phyloP scores from a whole-genome alignment of 2,329 filamentous ascomycete genomes.

The Microdochium bolleyi region DNA sequence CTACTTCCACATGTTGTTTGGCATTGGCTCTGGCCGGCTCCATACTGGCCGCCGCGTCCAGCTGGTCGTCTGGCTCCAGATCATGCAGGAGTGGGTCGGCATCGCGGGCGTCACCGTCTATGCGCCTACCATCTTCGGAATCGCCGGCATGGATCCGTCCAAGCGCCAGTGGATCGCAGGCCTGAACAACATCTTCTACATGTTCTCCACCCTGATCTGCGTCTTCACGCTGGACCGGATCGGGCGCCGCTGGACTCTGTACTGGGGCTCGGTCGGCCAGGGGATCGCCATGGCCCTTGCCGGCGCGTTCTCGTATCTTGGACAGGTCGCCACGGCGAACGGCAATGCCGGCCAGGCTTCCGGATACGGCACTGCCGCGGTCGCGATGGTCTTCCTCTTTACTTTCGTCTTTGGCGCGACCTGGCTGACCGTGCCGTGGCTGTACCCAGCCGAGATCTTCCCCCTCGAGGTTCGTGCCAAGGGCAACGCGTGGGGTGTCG shows the following conservation, averaged over 20 bases:
- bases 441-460: constrained; percentile 68
- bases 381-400: constrained; percentile 64
- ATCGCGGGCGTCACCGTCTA: constrained; percentile 63
- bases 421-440: constrained; percentile 51
- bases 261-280: constrained; percentile 58
- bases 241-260: constrained; percentile 60
- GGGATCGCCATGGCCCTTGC: constrained; percentile 61
- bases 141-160: constrained; percentile 45
- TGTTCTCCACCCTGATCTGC: constrained; percentile 60
- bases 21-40: constrained; percentile 54
- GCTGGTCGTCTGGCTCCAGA: constrained; percentile 64
- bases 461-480: constrained; percentile 63
- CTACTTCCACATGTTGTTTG: constrained; percentile 60
- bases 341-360: constrained; percentile 35
- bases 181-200: constrained; percentile 39
- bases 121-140: constrained; percentile 51
- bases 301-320: constrained; percentile 51
- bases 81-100: constrained; percentile 63
- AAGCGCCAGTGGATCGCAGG: constrained; percentile 59
- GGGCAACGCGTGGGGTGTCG: constrained; percentile 68
- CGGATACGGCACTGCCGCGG: constrained; percentile 55
- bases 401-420: constrained; percentile 58
- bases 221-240: constrained; percentile 65
- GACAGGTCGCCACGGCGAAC: constrained; percentile 35
- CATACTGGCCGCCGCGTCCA: constrained; percentile 62